Percentiles rank a stretch among this genome's conserved stretches.
Conservation (phyloP, 805 yeast genomes). For the Myxozyma kluyveri region DNA sequence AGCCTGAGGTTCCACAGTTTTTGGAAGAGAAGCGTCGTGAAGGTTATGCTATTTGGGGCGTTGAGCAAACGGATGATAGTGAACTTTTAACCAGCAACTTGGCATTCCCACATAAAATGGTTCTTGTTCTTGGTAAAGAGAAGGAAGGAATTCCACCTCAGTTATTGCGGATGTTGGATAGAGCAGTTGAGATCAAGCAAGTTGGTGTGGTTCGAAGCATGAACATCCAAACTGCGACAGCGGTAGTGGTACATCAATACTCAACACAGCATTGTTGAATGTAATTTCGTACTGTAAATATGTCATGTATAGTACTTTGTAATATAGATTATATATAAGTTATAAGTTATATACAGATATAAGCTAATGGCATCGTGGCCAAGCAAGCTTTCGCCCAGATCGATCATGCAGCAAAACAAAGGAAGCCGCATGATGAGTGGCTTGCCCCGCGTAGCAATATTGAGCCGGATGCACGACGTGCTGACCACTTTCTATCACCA, state of each 20-base stretch:
- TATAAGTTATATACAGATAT: too few species aligned
- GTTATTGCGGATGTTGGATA: slow-evolving; percentile 72
- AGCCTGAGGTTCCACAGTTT: slow-evolving; percentile 52
- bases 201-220: slow-evolving; percentile 89
- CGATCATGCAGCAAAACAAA: too few species aligned
- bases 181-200: slow-evolving; percentile 88
- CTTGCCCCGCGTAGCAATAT: too few species aligned
- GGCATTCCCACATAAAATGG: slow-evolving; percentile 73
- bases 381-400: too few species aligned
- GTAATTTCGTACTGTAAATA: too few species aligned
- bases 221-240: slow-evolving; percentile 97
- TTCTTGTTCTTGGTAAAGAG: slow-evolving; percentile 80
- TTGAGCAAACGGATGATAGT: slow-evolving; percentile 92
- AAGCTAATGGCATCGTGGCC: too few species aligned
- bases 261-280: slow-evolving; percentile 65
- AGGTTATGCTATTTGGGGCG: slow-evolving; percentile 84
- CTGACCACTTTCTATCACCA: too few species aligned
- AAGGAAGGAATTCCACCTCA: slow-evolving; percentile 90
- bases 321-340: too few species aligned
- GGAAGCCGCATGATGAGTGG: too few species aligned
- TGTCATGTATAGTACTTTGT: too few species aligned
- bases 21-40: slow-evolving; percentile 60
- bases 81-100: slow-evolving; percentile 61
- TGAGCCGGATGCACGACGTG: too few species aligned
- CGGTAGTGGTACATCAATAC: slow-evolving; percentile 89